Conservation (phyloP, 2,329 filamentous ascomycete genomes). For the Beauveria sp. region DNA sequence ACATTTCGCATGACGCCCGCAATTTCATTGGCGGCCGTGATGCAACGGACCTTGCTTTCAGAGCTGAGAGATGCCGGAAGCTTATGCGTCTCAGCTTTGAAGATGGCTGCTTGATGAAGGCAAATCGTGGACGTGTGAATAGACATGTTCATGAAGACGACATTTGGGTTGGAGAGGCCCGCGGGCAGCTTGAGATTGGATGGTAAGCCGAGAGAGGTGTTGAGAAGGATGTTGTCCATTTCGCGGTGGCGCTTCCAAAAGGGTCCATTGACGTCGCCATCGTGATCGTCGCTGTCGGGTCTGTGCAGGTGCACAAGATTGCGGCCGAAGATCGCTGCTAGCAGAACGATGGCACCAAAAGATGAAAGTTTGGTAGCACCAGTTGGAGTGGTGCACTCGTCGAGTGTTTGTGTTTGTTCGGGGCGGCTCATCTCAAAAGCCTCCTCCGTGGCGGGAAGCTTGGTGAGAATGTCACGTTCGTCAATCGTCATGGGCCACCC, state of each 20-base stretch:
- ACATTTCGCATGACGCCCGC: constrained; percentile 93
- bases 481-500: constrained; percentile 96
- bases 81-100: constrained; percentile 87
- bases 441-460: constrained; percentile 76
- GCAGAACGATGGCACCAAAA: constrained; percentile 71
- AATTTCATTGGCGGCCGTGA: constrained; percentile 89
- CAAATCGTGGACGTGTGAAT: constrained; percentile 96
- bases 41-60: constrained; percentile 88
- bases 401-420: constrained; percentile 61
- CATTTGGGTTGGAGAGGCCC: constrained; percentile 70
- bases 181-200: constrained; percentile 68
- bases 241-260: constrained; percentile 92
- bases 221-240: constrained; percentile 84
- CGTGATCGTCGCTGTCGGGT: constrained; percentile 70
- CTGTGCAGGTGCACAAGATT: constrained; percentile 89
- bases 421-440: constrained; percentile 74
- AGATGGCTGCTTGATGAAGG: constrained; percentile 95
- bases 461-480: constrained; percentile 82
- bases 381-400: constrained; percentile 60
- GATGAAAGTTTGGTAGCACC: constrained; percentile 69
- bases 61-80: constrained; percentile 69
- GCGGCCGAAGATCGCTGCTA: constrained; percentile 84
- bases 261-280: constrained; percentile 80
- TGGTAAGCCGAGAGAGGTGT: constrained; percentile 78
- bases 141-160: constrained; percentile 93